phyloP scores from a whole-genome alignment of 2,329 filamentous ascomycete genomes.

The Cladosporium sp. region DNA sequence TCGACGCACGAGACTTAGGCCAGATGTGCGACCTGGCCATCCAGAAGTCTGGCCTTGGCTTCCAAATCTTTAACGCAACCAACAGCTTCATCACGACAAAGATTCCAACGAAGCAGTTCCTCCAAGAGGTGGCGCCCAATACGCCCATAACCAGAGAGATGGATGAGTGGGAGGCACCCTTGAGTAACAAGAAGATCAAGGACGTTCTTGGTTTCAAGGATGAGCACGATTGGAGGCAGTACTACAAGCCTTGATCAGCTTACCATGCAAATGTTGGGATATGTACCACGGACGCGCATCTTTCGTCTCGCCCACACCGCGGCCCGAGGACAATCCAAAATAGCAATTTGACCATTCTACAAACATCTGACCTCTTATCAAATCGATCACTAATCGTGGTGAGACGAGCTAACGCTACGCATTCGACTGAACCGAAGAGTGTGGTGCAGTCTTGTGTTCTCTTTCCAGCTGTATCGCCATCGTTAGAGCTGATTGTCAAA shows the following conservation, averaged over 20 bases:
- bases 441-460: background rate
- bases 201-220: slow-evolving; percentile 61
- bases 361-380: background rate
- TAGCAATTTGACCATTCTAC: background rate
- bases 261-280: background rate
- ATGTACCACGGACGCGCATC: background rate
- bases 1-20: slow-evolving; percentile 62
- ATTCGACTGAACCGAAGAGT: background rate
- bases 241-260: slow-evolving; percentile 38
- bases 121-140: slow-evolving; percentile 52
- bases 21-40: slow-evolving; percentile 61
- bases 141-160: slow-evolving; percentile 57
- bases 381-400: background rate
- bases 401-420: background rate
- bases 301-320: background rate
- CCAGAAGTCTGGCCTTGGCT: slow-evolving; percentile 57
- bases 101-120: slow-evolving; percentile 53
- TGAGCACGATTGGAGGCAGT: slow-evolving; percentile 58
- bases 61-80: slow-evolving; percentile 65
- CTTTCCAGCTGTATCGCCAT: background rate
- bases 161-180: slow-evolving; percentile 59
- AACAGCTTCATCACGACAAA: slow-evolving; percentile 62
- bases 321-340: background rate
- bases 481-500: background rate
- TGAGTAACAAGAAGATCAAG: slow-evolving; percentile 62